Evolutionary conservation across 148 eudicot species (phyloP), one percentile per base, ranked within the genome.

Genomic region (Rhododendron griersonianum): DNA sequence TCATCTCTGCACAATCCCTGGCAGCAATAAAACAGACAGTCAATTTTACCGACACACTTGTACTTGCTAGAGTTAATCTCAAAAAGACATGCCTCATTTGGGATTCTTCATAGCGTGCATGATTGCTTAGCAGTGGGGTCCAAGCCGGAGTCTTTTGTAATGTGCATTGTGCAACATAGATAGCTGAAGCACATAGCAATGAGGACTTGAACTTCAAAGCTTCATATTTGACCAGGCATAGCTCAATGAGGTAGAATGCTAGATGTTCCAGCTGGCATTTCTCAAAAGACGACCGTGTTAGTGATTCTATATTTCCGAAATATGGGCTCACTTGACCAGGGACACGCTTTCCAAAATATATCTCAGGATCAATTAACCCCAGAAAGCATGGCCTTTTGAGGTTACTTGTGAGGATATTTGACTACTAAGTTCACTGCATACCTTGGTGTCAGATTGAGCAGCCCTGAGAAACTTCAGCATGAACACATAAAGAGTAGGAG

Each of bases 401-500:
- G 75, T 35, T 69, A 69, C 19, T 35, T 82, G 14, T 84, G 14
- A 76, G 39, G 2, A 33, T 9, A 75, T 23, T 55, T 55, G 37
- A 44, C 23, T 53, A 45, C 3, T 15, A 53, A 71, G 76, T 44
- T 47, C 28, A 76, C 3, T 15, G 67, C 37, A 81, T 74, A 97
- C 99, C 98, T 92, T 92, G 86, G 81, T 89, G 85, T 89, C 94
- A 23, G 95, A 88, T 83, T 91, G 92, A 86, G 99, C 92, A 85
- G 99, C 99, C 90, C 91, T 97, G 59, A 95, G 94, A 84, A 97
- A 93, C 80, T 98, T 91, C 78, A 95, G 91, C 98, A 97, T 97
- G 90, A 97, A 97, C 84, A 95, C 94, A 78, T 94, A 97, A 75
- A 95, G 91, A 78, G 99, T 97, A 15, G 99, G 98, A 77, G 91